phyloP scores from a whole-genome alignment of 1,139 yeast species.

The Scheffersomyces segobiensis region DNA sequence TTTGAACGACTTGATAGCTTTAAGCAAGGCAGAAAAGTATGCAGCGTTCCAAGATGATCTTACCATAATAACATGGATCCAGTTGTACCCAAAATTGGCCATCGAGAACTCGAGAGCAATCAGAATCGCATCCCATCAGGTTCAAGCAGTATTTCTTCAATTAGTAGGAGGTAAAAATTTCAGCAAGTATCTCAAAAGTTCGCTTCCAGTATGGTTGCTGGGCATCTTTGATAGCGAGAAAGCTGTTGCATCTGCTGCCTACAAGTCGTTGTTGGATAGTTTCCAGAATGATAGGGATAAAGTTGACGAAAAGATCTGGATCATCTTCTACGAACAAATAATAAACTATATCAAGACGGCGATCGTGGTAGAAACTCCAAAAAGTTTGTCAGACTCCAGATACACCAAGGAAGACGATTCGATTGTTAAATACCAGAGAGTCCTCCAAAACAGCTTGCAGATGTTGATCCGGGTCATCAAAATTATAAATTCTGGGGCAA shows the following conservation, averaged over 20 bases:
- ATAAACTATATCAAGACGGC: slow-evolving; percentile 55
- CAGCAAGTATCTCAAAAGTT: slow-evolving; percentile 66
- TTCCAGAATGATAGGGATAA: slow-evolving; percentile 62
- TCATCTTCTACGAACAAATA: slow-evolving; percentile 55
- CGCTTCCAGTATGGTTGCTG: slow-evolving; percentile 70
- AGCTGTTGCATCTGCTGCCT: slow-evolving; percentile 55
- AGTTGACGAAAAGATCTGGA: slow-evolving; percentile 57
- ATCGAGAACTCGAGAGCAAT: slow-evolving; percentile 69
- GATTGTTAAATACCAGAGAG: slow-evolving; percentile 62
- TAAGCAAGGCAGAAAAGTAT: slow-evolving; percentile 8
- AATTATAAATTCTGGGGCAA: slow-evolving; percentile 16
- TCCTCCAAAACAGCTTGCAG: slow-evolving; percentile 52
- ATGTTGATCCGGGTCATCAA: slow-evolving; percentile 46
- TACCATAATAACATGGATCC: slow-evolving; percentile 70
- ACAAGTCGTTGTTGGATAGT: slow-evolving; percentile 45
- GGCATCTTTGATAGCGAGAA: slow-evolving; percentile 73
- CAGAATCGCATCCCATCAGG: slow-evolving; percentile 59
- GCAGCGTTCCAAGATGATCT: slow-evolving; percentile 42
- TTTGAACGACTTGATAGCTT: slow-evolving; percentile 49
- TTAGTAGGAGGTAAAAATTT: slow-evolving; percentile 62
- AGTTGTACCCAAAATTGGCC: slow-evolving; percentile 75
- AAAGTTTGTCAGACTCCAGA: slow-evolving; percentile 74
- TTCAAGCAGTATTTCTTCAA: slow-evolving; percentile 51
- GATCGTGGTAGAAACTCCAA: slow-evolving; percentile 55
- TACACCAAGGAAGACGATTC: slow-evolving; percentile 69